A percentile compares a stretch with the other conserved stretches of the same genome.
phyloP scores from a whole-genome alignment of 139 green algal genomes.

The Haematococcus sp. region DNA sequence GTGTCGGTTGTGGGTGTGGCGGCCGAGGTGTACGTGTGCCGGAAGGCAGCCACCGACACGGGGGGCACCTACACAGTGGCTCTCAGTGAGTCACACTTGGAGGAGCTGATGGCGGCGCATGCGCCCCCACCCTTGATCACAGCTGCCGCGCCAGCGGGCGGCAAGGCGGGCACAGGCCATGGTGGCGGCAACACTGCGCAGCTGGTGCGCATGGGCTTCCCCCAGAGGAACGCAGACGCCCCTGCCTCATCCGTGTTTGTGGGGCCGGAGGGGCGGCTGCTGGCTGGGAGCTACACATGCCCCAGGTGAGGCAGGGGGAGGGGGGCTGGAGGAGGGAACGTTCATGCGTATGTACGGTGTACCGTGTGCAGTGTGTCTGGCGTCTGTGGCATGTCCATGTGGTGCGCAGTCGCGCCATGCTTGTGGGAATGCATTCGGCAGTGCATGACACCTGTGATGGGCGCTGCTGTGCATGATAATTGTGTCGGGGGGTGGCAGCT shows the following conservation, averaged over 20 bases:
- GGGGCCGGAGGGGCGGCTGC: conserved; percentile 53
- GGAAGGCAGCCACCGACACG: conserved; percentile 68
- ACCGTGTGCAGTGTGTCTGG: no score
- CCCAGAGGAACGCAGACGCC: conserved; percentile 56
- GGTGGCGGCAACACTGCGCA: not conserved
- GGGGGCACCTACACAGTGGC: conserved; percentile 82
- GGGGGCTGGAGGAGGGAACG: no score
- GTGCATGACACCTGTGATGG: no score
- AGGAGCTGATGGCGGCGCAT: conserved; percentile 63
- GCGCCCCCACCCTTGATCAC: conserved; percentile 57
- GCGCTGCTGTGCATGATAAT: no score
- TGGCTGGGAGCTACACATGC: conserved; percentile 76
- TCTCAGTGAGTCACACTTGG: conserved; percentile 69
- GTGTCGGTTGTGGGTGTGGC: conserved; percentile 56
- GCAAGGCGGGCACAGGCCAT: not conserved
- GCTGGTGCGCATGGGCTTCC: conserved; percentile 87
- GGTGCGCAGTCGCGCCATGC: no score
- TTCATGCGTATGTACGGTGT: no score
- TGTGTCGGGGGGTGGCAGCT: no score
- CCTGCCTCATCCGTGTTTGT: conserved; percentile 56
- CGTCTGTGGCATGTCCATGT: no score
- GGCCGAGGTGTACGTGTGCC: conserved; percentile 79
- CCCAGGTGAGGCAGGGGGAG: conserved; percentile 45
- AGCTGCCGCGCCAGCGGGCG: not conserved
- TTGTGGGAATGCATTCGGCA: no score